Percentiles rank a stretch among this genome's conserved stretches.
These are phyloP conservation scores for Torulaspora microellipsoides DNA, from an alignment of 805 yeast species.

Conservation along the genomic window DNA sequence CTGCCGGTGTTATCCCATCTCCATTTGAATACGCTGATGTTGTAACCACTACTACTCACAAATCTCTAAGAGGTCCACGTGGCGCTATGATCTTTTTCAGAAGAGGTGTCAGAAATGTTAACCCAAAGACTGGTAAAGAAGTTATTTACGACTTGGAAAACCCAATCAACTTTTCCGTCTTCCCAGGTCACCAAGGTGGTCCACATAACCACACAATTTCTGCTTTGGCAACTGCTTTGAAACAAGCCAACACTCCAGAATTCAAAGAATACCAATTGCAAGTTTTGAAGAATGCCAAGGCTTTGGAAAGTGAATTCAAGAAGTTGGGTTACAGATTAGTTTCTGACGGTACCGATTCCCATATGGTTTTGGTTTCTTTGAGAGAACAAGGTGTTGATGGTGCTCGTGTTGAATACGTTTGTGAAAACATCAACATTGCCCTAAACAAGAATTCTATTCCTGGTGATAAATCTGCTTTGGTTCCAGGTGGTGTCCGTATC, in stretches of 20 bases:
- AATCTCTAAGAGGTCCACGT: constrained; percentile 98
- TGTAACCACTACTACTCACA: constrained; percentile 98
- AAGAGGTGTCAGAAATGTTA: constrained; percentile 84
- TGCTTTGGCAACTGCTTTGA: constrained; percentile 93
- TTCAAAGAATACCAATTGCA: constrained; percentile 85
- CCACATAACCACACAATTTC: constrained; percentile 99
- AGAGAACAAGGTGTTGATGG: constrained; percentile 91
- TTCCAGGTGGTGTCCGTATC: constrained; percentile 95
- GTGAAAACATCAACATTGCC: constrained; percentile 92
- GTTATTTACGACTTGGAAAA: constrained; percentile 85
- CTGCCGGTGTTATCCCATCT: constrained; percentile 92
- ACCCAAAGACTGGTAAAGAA: constrained; percentile 89
- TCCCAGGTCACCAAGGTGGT: constrained; percentile 99
- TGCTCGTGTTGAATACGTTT: constrained; percentile 92
- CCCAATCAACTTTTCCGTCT: constrained; percentile 94
- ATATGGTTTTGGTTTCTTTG: constrained; percentile 86
- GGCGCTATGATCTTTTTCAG: constrained; percentile 99
- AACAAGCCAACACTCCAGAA: constrained; percentile 89
- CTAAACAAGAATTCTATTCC: constrained; percentile 97
- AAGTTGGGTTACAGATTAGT: constrained; percentile 74
- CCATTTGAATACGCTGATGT: constrained; percentile 97
- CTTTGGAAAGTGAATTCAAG: constrained; percentile 71
- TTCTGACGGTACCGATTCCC: constrained; percentile 95
- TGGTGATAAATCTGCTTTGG: constrained; percentile 93
- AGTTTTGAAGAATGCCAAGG: constrained; percentile 83